phyloP scores from a whole-genome alignment of 768 basidiomycete genomes.

The Termitomyces sp. region DNA sequence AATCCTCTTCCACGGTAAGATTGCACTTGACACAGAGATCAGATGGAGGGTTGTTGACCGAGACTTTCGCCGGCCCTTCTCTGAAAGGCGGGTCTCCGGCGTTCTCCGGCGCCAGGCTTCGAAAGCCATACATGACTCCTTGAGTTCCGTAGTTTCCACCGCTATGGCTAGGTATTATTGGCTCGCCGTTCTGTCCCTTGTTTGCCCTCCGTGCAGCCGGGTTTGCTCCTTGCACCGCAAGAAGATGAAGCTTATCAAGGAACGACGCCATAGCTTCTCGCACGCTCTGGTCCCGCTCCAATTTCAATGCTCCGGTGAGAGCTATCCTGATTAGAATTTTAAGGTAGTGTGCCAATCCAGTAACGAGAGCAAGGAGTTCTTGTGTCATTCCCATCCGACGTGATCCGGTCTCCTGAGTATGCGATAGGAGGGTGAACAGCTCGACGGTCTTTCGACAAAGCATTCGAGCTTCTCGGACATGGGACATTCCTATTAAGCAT shows the following conservation, averaged over 20 bases:
- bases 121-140: constrained; percentile 88
- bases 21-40: constrained; percentile 90
- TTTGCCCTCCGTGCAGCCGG: constrained; percentile 72
- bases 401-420: constrained; percentile 89
- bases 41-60: constrained; percentile 68
- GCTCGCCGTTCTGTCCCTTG: constrained; percentile 68
- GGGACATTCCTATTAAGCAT: constrained; percentile 76
- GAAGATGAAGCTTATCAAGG: constrained; percentile 87
- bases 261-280: constrained; percentile 83
- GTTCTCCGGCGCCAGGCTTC: constrained; percentile 85
- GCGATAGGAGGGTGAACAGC: constrained; percentile 92
- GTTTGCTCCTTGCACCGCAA: constrained; percentile 82
- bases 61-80: constrained; percentile 44
- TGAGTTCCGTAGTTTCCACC: constrained; percentile 71
- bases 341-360: constrained; percentile 97
- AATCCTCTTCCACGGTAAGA: constrained; percentile 94
- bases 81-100: constrained; percentile 84
- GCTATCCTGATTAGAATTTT: constrained; percentile 99
- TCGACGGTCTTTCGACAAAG: constrained; percentile 98
- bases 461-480: constrained; percentile 97
- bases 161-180: constrained; percentile 30
- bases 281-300: constrained; percentile 86
- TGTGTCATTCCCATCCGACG: constrained; percentile 95
- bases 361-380: constrained; percentile 93
- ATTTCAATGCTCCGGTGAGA: constrained; percentile 89